Conservation (phyloP, 192 early-diverging fungal species). For the Coemansia sp. region DNA sequence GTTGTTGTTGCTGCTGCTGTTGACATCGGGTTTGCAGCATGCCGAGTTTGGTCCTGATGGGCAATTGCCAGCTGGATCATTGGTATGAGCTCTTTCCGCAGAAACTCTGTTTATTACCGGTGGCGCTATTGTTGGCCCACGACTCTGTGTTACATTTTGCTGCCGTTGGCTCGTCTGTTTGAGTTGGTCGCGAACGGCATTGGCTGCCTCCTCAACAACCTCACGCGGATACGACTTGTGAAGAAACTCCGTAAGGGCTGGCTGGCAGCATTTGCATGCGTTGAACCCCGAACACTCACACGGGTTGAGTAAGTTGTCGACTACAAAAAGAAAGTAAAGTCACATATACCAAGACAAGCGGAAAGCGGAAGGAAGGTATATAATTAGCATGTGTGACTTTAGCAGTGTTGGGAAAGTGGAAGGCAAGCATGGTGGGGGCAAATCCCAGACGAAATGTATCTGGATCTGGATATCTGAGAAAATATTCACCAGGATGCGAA, state of each 20-base stretch:
- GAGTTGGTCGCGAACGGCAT: slow-evolving; percentile 20
- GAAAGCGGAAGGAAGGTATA: neutral
- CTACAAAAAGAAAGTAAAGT: slow-evolving; percentile 20
- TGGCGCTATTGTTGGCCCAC: neutral
- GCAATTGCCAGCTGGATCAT: neutral
- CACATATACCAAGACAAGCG: neutral
- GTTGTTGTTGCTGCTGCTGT: neutral
- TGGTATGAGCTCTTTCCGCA: neutral
- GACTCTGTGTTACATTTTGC: neutral
- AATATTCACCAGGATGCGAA: neutral
- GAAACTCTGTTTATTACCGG: neutral
- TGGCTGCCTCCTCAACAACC: slow-evolving; percentile 39
- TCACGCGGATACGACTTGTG: slow-evolving; percentile 35
- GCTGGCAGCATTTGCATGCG: slow-evolving; percentile 53
- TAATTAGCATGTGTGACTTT: neutral
- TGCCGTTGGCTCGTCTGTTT: slow-evolving; percentile 2
- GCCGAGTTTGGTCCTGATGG: slow-evolving; percentile 20
- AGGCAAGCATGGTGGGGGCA: neutral
- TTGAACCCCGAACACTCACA: slow-evolving; percentile 41
- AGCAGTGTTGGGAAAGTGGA: no score
- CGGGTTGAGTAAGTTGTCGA: slow-evolving; percentile 56
- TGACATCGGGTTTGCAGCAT: slow-evolving; percentile 14
- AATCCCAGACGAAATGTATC: neutral
- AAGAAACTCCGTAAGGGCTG: slow-evolving; percentile 39
- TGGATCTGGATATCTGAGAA: neutral